phyloP scores from a whole-genome alignment of 2,329 filamentous ascomycete genomes.

The Aspergillus spinulosporus region DNA sequence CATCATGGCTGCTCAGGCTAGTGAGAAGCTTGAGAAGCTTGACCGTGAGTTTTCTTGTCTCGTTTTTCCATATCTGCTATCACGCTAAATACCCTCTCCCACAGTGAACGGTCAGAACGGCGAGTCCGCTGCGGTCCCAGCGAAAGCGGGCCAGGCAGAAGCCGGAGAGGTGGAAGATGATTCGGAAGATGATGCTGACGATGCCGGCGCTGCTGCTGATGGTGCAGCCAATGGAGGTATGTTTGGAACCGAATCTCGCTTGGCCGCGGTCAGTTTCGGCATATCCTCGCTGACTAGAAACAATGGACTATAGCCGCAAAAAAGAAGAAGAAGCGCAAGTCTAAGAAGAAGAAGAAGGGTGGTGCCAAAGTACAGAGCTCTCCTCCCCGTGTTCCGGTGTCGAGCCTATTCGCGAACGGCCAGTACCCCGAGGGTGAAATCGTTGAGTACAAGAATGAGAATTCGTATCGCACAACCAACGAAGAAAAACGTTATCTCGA shows the following conservation, averaged over 20 bases:
- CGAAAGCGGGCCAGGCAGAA: constrained; percentile 36
- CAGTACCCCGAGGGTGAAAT: constrained; percentile 77
- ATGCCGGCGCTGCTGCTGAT: constrained; percentile 45
- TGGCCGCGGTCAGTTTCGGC: not conserved
- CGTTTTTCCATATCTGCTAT: not conserved
- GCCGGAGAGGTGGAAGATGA: constrained; percentile 54
- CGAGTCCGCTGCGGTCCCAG: constrained; percentile 35
- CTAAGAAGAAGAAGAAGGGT: constrained; percentile 67
- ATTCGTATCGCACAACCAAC: constrained; percentile 73
- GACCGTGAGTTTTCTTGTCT: constrained; percentile 33
- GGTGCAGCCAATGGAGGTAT: constrained; percentile 40
- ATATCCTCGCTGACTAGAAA: constrained; percentile 11
- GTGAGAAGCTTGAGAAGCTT: constrained; percentile 44
- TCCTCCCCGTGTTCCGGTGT: constrained; percentile 72
- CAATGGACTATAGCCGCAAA: constrained; percentile 48
- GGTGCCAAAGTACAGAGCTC: constrained; percentile 69
- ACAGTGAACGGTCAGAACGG: constrained; percentile 43
- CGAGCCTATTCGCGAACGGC: constrained; percentile 70
- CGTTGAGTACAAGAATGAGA: constrained; percentile 74
- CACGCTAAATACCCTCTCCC: constrained; percentile 22
- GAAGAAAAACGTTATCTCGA: constrained; percentile 84
- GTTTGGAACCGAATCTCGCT: constrained; percentile 15
- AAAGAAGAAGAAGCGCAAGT: constrained; percentile 84
- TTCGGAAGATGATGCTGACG: constrained; percentile 57
- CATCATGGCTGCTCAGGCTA: constrained; percentile 46